phyloP scores from a whole-genome alignment of 129 eudicot species.

The Saussurea involucrata region DNA sequence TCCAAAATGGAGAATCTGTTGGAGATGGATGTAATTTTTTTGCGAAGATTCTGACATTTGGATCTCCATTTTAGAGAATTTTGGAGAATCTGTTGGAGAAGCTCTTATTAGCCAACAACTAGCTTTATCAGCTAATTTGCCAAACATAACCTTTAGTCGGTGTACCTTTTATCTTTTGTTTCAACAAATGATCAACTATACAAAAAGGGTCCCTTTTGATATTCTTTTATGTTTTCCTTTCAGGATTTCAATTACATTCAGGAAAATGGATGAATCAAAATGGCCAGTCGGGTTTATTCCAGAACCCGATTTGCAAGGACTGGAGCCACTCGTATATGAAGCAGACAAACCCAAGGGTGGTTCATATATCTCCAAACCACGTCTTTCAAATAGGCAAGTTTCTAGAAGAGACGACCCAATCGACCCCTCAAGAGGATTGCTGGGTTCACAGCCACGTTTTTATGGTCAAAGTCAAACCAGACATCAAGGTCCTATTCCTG shows the following conservation, averaged over 20 bases:
- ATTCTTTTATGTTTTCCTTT: slow-evolving; percentile 6
- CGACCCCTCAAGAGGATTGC: slow-evolving; percentile 29
- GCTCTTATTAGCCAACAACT: background rate
- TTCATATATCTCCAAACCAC: slow-evolving; percentile 23
- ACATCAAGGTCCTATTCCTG: slow-evolving; percentile 34
- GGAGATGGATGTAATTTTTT: no score
- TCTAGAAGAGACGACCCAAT: slow-evolving; percentile 32
- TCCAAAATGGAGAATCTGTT: no score
- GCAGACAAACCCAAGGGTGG: slow-evolving; percentile 29
- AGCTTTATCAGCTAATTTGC: background rate
- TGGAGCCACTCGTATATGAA: slow-evolving; percentile 62
- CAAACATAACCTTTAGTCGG: background rate
- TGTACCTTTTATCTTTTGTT: background rate
- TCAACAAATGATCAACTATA: background rate
- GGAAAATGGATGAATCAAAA: slow-evolving; percentile 93
- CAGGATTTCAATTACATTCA: slow-evolving; percentile 92
- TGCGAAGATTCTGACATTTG: no score
- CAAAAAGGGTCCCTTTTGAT: slow-evolving; percentile 6
- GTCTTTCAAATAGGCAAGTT: slow-evolving; percentile 9
- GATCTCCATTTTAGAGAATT: no score
- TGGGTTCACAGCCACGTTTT: slow-evolving; percentile 31
- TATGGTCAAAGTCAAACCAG: slow-evolving; percentile 34
- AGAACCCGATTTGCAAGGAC: slow-evolving; percentile 82
- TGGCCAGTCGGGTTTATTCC: slow-evolving; percentile 59
- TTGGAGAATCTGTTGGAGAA: no score